Evolutionary conservation across 768 basidiomycete genomes (phyloP).

Genomic region (Pisolithus sp.): DNA sequence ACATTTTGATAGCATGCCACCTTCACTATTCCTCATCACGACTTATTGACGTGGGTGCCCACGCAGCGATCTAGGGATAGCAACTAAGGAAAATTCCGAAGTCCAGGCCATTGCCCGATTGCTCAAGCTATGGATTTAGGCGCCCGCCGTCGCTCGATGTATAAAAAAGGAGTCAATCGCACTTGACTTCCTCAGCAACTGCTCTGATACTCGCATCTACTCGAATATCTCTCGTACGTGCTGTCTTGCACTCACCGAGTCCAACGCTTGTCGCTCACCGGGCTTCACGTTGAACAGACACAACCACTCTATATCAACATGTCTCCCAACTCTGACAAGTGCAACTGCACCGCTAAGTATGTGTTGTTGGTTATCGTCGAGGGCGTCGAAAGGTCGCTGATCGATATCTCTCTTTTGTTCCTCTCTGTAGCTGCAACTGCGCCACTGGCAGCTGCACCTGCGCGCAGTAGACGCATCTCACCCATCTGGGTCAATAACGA

Average conservation of each 20-base stretch:
- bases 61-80: no score
- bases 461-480: not conserved
- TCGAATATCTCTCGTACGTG: not conserved
- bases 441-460: not conserved
- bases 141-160: not conserved
- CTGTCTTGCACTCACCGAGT: not conserved
- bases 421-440: not conserved
- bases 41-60: no score
- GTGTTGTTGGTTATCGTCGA: not conserved
- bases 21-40: no score
- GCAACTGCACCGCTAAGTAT: not conserved
- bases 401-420: not conserved
- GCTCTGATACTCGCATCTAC: not conserved
- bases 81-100: no score
- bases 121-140: no score
- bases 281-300: not conserved
- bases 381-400: not conserved
- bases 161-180: not conserved
- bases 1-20: no score
- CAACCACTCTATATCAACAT: not conserved
- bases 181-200: not conserved
- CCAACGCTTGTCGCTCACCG: not conserved
- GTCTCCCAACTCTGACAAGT: not conserved
- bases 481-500: not conserved
- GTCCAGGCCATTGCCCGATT: no score